Conservation (phyloP, 2,329 filamentous ascomycete species). For the Akanthomyces uredinophilus region DNA sequence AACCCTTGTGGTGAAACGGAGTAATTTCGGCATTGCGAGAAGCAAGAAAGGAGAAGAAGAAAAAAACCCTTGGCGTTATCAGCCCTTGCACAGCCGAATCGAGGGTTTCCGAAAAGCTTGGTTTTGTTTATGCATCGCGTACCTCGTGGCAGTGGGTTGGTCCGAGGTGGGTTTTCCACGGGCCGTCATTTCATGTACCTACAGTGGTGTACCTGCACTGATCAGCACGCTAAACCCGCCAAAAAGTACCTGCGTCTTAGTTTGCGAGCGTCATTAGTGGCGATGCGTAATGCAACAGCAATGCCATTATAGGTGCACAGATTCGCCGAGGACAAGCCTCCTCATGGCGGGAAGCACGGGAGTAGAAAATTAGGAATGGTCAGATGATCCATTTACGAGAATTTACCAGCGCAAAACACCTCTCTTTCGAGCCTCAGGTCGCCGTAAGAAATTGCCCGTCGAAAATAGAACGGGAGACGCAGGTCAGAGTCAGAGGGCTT, state of each 20-base stretch:
- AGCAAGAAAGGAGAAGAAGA: too few species aligned
- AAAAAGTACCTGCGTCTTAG: not conserved
- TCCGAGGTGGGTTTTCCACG: not conserved
- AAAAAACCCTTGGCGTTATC: too few species aligned
- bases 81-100: not conserved
- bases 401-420: constrained; percentile 1
- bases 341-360: not conserved
- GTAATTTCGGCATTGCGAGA: too few species aligned
- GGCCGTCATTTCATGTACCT: not conserved
- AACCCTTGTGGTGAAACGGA: too few species aligned
- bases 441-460: not conserved
- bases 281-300: not conserved
- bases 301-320: not conserved
- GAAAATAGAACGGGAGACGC: constrained; percentile 10
- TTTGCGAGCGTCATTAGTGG: not conserved
- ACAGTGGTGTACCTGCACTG: too few species aligned
- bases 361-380: not conserved
- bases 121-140: not conserved
- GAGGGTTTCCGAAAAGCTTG: not conserved
- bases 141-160: not conserved
- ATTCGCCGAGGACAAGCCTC: not conserved
- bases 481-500: not conserved
- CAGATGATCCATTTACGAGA: constrained; percentile 5
- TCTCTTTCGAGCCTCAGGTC: constrained; percentile 8
- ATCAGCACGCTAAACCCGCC: not conserved